These are phyloP conservation scores for Uromyces viciae-fabae DNA, from an alignment of 1,284 basidiomycete species.

Conservation along the genomic window DNA sequence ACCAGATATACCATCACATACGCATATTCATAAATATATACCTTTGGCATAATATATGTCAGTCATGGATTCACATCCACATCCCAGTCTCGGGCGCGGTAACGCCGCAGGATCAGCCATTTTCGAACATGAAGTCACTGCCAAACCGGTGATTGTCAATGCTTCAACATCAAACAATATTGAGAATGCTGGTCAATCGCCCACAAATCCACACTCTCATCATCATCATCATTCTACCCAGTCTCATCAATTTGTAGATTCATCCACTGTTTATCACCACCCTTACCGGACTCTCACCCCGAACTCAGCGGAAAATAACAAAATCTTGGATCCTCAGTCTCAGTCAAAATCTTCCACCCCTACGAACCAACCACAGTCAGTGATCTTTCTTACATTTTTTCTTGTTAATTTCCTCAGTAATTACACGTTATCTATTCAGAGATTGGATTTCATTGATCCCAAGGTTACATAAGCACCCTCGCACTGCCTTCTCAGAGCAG, in stretches of 20 bases:
- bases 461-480: too few relatives aligned
- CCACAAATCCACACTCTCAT: conserved; percentile 30
- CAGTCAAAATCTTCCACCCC: conserved; percentile 35
- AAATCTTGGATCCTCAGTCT: conserved; percentile 39
- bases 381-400: not conserved
- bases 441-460: too few relatives aligned
- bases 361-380: conserved; percentile 35
- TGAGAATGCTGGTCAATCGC: conserved; percentile 35
- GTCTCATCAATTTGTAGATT: conserved; percentile 44
- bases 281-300: conserved; percentile 29
- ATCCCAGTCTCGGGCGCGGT: conserved; percentile 42
- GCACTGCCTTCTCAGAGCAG: too few relatives aligned
- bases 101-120: conserved; percentile 35
- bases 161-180: conserved; percentile 21
- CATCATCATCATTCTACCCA: conserved; percentile 21
- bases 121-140: conserved; percentile 29
- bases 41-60: conserved; percentile 37
- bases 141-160: conserved; percentile 32
- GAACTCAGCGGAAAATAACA: conserved; percentile 30
- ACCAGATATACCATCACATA: conserved; percentile 30
- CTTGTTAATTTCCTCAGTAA: not conserved
- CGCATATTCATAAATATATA: conserved; percentile 30
- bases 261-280: conserved; percentile 33
- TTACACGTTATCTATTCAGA: not conserved
- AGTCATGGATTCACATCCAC: conserved; percentile 45